These are phyloP conservation scores for Lachancea sp. DNA, from an alignment of 805 yeast genomes.

Conservation along the genomic window DNA sequence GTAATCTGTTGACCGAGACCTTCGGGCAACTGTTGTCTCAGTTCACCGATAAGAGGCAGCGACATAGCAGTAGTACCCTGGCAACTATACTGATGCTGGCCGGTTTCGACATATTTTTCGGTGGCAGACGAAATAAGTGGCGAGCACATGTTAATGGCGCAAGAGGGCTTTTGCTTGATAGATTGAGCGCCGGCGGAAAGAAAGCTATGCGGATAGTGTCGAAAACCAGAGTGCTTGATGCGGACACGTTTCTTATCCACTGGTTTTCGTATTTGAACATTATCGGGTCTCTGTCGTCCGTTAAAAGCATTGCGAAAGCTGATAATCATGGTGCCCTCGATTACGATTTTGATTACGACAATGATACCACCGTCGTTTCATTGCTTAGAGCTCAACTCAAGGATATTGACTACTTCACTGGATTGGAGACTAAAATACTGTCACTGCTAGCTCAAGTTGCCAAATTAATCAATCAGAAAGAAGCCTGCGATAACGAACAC, in stretches of 20 bases:
- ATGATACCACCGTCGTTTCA: not conserved
- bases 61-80: constrained; percentile 6
- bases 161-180: constrained; percentile 3
- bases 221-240: not conserved
- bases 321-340: not conserved
- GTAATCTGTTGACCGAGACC: constrained; percentile 9
- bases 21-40: constrained; percentile 8
- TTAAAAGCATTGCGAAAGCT: constrained; percentile 21
- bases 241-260: constrained; percentile 45
- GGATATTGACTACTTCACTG: constrained; percentile 57
- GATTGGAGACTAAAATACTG: constrained; percentile 58
- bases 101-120: constrained; percentile 48
- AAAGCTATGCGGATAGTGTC: not conserved
- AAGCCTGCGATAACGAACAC: constrained; percentile 24
- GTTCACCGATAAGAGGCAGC: constrained; percentile 10
- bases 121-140: constrained; percentile 44
- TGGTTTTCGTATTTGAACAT: constrained; percentile 69
- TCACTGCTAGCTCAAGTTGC: constrained; percentile 49
- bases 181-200: constrained; percentile 18
- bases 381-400: not conserved
- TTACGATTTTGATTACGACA: constrained; percentile 7
- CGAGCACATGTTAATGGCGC: constrained; percentile 45
- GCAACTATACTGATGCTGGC: constrained; percentile 48
- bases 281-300: constrained; percentile 55
- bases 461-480: constrained; percentile 27